Percentiles rank a stretch among this genome's conserved stretches.
Conservation (phyloP, 768 basidiomycete species). For the Rhizopogon salebrosus region DNA sequence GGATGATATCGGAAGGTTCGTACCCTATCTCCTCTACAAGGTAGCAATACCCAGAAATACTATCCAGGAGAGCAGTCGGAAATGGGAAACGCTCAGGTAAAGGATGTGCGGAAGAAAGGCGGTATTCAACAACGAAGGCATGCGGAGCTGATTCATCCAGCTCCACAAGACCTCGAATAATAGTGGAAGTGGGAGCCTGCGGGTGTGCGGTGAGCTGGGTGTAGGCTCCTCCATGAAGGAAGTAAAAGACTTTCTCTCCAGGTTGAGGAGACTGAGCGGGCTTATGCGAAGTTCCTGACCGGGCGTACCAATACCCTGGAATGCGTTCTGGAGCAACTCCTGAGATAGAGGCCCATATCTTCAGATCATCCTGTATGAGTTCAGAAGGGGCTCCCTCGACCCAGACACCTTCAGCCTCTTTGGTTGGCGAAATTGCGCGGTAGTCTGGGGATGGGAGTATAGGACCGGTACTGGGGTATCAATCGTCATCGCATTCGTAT, state of each 20-base stretch:
- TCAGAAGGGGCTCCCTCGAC: slow-evolving; percentile 24
- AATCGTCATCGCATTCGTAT: background rate
- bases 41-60: slow-evolving; percentile 68
- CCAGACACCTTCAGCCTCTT: slow-evolving; percentile 22
- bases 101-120: slow-evolving; percentile 47
- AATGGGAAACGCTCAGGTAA: slow-evolving; percentile 50
- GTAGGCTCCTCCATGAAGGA: slow-evolving; percentile 61
- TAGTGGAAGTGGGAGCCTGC: slow-evolving; percentile 36
- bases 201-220: slow-evolving; percentile 52
- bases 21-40: slow-evolving; percentile 56
- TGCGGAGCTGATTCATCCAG: slow-evolving; percentile 39
- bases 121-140: slow-evolving; percentile 65
- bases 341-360: slow-evolving; percentile 24
- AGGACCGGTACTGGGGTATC: slow-evolving; percentile 5
- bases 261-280: slow-evolving; percentile 31
- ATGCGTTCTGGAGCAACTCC: slow-evolving; percentile 37
- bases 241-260: slow-evolving; percentile 51
- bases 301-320: slow-evolving; percentile 56
- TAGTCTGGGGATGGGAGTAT: background rate
- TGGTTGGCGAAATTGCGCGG: slow-evolving; percentile 6
- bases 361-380: slow-evolving; percentile 26
- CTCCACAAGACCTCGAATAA: slow-evolving; percentile 44
- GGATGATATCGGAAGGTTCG: slow-evolving; percentile 52
- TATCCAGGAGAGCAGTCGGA: slow-evolving; percentile 72
- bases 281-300: slow-evolving; percentile 31